Conservation (phyloP, 1,139 yeast genomes). For the Arxiozyma telluris region DNA sequence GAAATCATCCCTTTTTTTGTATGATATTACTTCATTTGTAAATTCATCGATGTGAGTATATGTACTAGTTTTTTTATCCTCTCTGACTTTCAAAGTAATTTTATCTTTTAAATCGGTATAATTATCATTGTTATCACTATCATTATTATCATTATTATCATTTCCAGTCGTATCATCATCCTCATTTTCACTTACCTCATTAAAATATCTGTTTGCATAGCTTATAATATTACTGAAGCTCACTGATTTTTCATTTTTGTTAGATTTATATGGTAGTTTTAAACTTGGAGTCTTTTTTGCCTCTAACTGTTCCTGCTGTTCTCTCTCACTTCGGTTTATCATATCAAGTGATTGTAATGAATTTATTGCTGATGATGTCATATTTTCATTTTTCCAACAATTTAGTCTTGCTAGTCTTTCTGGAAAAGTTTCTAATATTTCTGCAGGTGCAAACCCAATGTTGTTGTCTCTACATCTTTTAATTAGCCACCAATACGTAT, state of each 20-base stretch:
- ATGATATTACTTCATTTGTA: slow-evolving; percentile 18
- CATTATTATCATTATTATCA: slow-evolving; percentile 19
- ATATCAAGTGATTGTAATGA: slow-evolving; percentile 3
- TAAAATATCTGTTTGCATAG: slow-evolving; percentile 29
- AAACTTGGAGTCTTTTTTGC: neutral
- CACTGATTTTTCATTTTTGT: slow-evolving; percentile 29
- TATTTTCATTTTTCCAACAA: slow-evolving; percentile 83
- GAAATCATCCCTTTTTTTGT: slow-evolving; percentile 9
- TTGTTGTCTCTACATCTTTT: slow-evolving; percentile 59
- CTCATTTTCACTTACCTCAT: slow-evolving; percentile 20
- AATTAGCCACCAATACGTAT: slow-evolving; percentile 95
- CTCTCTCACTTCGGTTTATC: slow-evolving; percentile 11
- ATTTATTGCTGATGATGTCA: slow-evolving; percentile 19
- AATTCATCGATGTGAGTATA: slow-evolving; percentile 22
- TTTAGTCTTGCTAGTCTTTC: slow-evolving; percentile 87
- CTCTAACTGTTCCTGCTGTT: slow-evolving; percentile 11
- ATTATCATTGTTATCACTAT: slow-evolving; percentile 11
- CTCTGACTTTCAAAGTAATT: slow-evolving; percentile 4
- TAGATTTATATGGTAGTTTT: neutral
- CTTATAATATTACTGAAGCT: slow-evolving; percentile 32
- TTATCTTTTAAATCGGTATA: neutral
- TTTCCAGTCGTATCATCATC: slow-evolving; percentile 13
- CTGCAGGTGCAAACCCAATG: slow-evolving; percentile 95
- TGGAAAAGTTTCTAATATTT: slow-evolving; percentile 81
- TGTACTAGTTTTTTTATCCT: neutral